Evolutionary conservation across 1,284 basidiomycete species (phyloP), one percentile per base, ranked within the genome.

Genomic region (Omphalotus olearius): DNA sequence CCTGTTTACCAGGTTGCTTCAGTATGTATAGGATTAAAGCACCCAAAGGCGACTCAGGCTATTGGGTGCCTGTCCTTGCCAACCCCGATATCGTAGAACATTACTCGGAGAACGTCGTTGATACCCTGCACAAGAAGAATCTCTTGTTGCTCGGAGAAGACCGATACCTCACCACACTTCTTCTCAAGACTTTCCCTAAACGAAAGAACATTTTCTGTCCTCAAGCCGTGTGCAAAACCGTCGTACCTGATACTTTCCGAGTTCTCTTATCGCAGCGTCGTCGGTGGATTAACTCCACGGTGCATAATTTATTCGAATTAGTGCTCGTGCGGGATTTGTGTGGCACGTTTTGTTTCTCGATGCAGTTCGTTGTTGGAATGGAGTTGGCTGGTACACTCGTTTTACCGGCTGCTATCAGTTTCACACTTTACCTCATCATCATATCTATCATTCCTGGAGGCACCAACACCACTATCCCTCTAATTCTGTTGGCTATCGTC

Each of bases 11-110:
- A 13, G 97, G 96, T 60, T 99, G 96, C 74, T 99, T 99, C 83
- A 93, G 88, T 57, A 99, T 99, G 93, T 99, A 99, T 73, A 87
- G 97, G 60, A 93, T 98, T 82, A 99, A 98, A 74, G 91, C 95
- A 16, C 91, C 93, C 37, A 98, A 96, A 70, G 90, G 90, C 47
- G 88, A 89, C 60, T 80, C 82, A 44, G 93, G 93, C 13, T 98
- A 95, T 70, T 99, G 96, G 97, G 95, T 99, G 2, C 97, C 96
- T 18, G 91, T 99, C 61, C 80, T 99, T 55, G 93, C 94, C 57
- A 98, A 98, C 65, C 95, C 95, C 11, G 93, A 98, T 64, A 93
- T 99, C 62, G 91, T 95, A 55, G 91, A 96, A 64, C 94, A 98
- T 68, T 99, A 99, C 68, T 97, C 93, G 47, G 95, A 99, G 71